Evolutionary conservation across 495 filamentous ascomycete species (phyloP), one percentile per base, ranked within the genome.

Genomic region (Neurospora cerealis): DNA sequence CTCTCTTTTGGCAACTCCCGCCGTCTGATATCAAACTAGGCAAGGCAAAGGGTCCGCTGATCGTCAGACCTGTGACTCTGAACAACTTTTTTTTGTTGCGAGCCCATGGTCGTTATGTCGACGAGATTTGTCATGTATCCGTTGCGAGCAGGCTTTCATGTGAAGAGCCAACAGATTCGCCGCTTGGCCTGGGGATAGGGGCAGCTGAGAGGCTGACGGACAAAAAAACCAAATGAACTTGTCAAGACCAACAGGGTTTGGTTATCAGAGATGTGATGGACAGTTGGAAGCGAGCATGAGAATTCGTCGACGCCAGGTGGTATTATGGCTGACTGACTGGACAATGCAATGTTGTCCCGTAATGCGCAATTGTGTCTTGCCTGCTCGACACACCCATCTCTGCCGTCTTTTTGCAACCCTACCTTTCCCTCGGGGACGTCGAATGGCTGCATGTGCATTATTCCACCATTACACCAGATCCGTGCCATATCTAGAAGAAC

Each of bases 1-100:
- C 77, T 77, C 44, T 62, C 73, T 74, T 74, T 73, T 74, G 77
- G 75, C 34, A 66, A 72, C 38, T 73, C 73, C 39, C 74, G 75
- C 72, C 73, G 73, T 40, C 72, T 44, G 37, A 32, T 36, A 32
- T 54, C 44, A 74, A 71, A 70, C 72, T 69, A 32, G 54, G 17
- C 36, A 69, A 70, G 44, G 60, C 72, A 66, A 66, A 70, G 41
- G 42, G 44, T 62, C 73, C 73, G 76, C 32, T 75, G 73, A 76
- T 78, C 73, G 72, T 34, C 54, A 48, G 71, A 73, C 40, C 32
- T 46, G 69, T 17, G 60, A 40, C 54, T 34, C 54, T 34, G 28
- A 19, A 34, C 19, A 28, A 28, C 28, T 34, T 19, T 60, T 34
- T 48, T 48, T 48, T 40, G 28, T 66, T 36, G 24, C 3, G 5